Evolutionary conservation across 768 basidiomycete species (phyloP).

Genomic region (Lactarius indigo): DNA sequence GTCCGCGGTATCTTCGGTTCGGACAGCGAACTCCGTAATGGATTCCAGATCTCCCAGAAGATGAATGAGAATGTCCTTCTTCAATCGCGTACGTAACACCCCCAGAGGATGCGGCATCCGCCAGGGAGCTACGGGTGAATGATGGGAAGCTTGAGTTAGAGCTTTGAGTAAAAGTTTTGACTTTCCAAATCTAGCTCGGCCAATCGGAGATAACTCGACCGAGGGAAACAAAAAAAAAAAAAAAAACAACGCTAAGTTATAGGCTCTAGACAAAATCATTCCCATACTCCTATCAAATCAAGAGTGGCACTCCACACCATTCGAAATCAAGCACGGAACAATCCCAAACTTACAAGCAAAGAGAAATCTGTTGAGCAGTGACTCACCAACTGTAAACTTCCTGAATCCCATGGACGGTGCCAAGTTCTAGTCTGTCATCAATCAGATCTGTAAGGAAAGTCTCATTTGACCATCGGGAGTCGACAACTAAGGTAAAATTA

Average conservation of each 20-base stretch:
- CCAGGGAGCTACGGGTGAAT: not conserved
- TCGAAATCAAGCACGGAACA: not conserved
- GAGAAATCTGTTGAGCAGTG: not conserved
- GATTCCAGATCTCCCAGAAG: not conserved
- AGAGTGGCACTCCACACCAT: not conserved
- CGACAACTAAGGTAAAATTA: not conserved
- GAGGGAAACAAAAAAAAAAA: not conserved
- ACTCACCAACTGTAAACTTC: not conserved
- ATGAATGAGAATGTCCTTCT: not conserved
- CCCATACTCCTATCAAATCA: not conserved
- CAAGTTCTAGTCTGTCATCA: not conserved
- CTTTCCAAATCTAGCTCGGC: not conserved
- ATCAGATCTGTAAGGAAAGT: not conserved
- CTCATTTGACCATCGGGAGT: not conserved
- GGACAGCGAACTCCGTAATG: not conserved
- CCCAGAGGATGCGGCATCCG: not conserved
- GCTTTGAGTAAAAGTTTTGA: not conserved
- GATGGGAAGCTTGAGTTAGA: not conserved
- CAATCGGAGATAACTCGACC: not conserved
- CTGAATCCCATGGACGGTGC: not conserved
- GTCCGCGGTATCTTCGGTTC: constrained; percentile 12
- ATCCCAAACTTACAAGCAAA: not conserved
- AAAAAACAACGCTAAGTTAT: not conserved
- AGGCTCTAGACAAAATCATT: not conserved
- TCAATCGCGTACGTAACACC: not conserved